Evolutionary conservation across 2,329 filamentous ascomycete genomes (phyloP).

Genomic region (Thielaviopsis punctulata): DNA sequence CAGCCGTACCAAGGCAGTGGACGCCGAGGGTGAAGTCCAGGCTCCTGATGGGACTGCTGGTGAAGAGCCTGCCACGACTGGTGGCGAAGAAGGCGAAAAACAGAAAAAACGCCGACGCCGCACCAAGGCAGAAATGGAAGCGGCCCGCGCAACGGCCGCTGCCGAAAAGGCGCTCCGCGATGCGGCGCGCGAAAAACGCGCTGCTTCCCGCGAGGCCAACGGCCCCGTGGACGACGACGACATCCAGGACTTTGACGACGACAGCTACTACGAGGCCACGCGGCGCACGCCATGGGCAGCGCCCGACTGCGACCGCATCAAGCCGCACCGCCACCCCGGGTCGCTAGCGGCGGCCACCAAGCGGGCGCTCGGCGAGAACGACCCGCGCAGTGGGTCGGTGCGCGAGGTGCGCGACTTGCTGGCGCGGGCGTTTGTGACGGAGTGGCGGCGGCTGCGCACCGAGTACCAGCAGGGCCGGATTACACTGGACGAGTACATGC

Average conservation of each 20-base stretch:
- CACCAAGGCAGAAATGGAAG: neutral
- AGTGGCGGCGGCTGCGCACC: neutral
- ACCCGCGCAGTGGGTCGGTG: neutral
- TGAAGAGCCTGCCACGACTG: neutral
- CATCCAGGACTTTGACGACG: neutral
- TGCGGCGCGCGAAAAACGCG: neutral
- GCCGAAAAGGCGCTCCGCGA: neutral
- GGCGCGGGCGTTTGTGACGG: conserved; percentile 1
- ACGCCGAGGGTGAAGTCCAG: neutral
- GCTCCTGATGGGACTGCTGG: neutral
- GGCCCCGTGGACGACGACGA: neutral
- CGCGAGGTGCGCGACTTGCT: conserved; percentile 3
- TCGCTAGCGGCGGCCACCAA: neutral
- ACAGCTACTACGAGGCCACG: neutral
- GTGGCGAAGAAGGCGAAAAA: neutral
- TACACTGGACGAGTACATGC: conserved; percentile 16
- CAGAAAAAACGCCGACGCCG: neutral
- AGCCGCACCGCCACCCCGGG: neutral
- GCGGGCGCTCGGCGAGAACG: neutral
- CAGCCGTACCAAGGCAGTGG: neutral
- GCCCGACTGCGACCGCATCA: neutral
- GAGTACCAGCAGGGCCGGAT: conserved; percentile 11
- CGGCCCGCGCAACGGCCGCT: neutral
- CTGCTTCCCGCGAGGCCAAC: neutral
- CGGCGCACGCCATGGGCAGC: neutral